Evolutionary conservation across 208 protist species (phyloP).

Genomic region (Leishmania mexicana): DNA sequence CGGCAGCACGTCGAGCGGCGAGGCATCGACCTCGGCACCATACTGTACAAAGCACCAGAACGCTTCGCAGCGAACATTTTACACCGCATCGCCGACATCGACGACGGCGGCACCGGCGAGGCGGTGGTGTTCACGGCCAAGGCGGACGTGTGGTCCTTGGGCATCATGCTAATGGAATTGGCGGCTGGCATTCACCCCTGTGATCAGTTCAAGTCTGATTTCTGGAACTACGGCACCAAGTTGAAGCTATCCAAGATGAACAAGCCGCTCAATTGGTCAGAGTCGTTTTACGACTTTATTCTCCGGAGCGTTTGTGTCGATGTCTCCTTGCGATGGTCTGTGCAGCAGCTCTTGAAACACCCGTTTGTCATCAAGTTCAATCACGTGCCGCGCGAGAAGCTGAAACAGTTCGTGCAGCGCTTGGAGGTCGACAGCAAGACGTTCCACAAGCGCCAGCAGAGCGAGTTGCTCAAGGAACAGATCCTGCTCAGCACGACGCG

Average conservation of each 20-base stretch:
- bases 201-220: constrained; percentile 85
- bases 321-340: constrained; percentile 56
- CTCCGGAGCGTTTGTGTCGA: constrained; percentile 65
- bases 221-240: constrained; percentile 81
- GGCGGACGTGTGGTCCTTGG: constrained; percentile 90
- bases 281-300: constrained; percentile 80
- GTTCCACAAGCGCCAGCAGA: constrained; percentile 73
- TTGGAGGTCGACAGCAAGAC: constrained; percentile 68
- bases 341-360: constrained; percentile 68
- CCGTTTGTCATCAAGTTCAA: constrained; percentile 77
- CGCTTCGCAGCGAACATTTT: constrained; percentile 32
- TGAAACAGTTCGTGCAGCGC: constrained; percentile 78
- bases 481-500: constrained; percentile 74
- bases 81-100: constrained; percentile 21
- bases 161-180: constrained; percentile 84
- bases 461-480: constrained; percentile 70
- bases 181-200: constrained; percentile 77
- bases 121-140: constrained; percentile 74
- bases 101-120: constrained; percentile 14
- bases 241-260: constrained; percentile 81
- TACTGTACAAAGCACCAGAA: constrained; percentile 90
- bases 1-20: constrained; percentile 38
- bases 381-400: constrained; percentile 61
- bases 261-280: constrained; percentile 81
- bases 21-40: constrained; percentile 75